Evolutionary conservation across 768 basidiomycete genomes (phyloP), one percentile per base, ranked within the genome.

Genomic region (Auricularia heimuer): DNA sequence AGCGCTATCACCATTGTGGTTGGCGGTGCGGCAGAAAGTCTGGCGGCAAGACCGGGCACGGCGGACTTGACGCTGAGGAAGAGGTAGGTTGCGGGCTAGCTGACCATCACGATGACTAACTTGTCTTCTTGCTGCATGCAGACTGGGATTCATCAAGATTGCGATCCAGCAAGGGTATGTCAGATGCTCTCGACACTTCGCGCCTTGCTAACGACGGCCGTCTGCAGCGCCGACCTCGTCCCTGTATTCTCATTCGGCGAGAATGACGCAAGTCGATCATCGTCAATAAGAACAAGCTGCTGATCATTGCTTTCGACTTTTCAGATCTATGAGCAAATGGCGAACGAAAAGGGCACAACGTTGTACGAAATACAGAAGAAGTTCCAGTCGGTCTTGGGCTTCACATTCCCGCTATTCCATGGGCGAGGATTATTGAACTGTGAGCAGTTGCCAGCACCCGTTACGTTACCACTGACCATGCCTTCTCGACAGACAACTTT

Each of bases 161-260:
- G 93, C 93, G 1, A 93, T 96, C 63, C 89, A 89, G 65, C 85
- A 94, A 72, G 93, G 92, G 91, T 92, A 66, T 10, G 83, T 62
- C 3, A 29, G 1, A 29, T 29, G 29, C 29, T 29, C 29, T 29
- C 29, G 29, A 29, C 29, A 29, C 29, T 29, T 29, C 29, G 29
- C 10, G 18, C 60, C 10, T 12, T 18, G 16, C 34, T 12, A 37
- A 8, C 64, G 39, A 42, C 39, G 39, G 29, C 29, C 29, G 29
- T 29, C 39, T 14, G 10, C 68, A 94, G 94, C 63, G 97, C 97
- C 45, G 93, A 95, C 71, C 80, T 99, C 11, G 97, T 99, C 0
- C 97, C 97, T 0, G 95, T 98, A 3, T 98, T 99, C 72, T 95
- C 93, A 4, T 99, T 99, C 70, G 97, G 97, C 12, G 97, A 99